phyloP scores from a whole-genome alignment of 2,329 filamentous ascomycete species.

The Aspergillus cejpii region DNA sequence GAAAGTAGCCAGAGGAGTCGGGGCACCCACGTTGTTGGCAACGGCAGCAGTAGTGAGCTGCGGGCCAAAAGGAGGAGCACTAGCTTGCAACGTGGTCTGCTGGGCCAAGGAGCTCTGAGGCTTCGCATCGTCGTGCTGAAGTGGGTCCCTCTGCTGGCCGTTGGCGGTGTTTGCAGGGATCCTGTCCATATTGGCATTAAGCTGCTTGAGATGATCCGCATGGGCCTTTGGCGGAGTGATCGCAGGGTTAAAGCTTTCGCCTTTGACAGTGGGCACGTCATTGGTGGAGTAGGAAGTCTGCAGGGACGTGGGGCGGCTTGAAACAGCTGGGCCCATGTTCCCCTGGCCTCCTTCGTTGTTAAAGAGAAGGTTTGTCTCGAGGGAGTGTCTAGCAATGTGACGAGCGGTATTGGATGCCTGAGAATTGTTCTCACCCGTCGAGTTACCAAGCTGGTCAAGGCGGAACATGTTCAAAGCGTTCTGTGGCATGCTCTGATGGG shows the following conservation, averaged over 20 bases:
- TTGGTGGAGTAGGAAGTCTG: constrained; percentile 86
- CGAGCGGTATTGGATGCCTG: constrained; percentile 25
- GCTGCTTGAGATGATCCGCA: constrained; percentile 58
- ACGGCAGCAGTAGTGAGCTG: constrained; percentile 41
- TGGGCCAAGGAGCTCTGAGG: constrained; percentile 52
- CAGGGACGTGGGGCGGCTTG: constrained; percentile 45
- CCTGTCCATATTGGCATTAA: constrained; percentile 74
- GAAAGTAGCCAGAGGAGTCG: constrained; percentile 32
- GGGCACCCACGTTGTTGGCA: constrained; percentile 20
- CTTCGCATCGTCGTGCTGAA: constrained; percentile 43
- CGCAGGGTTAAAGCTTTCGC: constrained; percentile 46
- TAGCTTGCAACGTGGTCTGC: constrained; percentile 70
- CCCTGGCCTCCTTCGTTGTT: constrained; percentile 28
- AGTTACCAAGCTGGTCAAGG: constrained; percentile 31
- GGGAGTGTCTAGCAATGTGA: constrained; percentile 41
- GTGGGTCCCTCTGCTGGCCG: constrained; percentile 48
- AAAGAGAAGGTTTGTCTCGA: constrained; percentile 38
- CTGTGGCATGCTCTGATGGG: constrained; percentile 54
- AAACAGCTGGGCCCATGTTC: constrained; percentile 18
- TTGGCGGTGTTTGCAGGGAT: constrained; percentile 62
- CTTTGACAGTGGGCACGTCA: constrained; percentile 81
- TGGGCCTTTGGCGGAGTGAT: constrained; percentile 51
- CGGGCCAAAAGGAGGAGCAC: constrained; percentile 71
- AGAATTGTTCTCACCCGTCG: constrained; percentile 25
- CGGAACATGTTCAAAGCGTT: constrained; percentile 44